Conservation (phyloP, 371 early-diverging fungal genomes). For the Haplosporangium sp. region DNA sequence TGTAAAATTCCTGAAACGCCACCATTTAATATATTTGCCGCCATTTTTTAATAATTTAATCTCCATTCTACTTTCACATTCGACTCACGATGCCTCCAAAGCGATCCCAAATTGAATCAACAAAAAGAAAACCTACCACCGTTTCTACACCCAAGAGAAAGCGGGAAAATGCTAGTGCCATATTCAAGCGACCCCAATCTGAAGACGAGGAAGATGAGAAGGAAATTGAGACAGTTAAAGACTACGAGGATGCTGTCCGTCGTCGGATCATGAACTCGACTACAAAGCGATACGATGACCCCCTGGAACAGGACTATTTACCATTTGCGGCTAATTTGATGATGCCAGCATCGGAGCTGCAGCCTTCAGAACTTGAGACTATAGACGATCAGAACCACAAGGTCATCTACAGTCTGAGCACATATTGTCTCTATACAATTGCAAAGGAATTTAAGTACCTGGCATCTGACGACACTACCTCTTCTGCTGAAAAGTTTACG, state of each 20-base stretch:
- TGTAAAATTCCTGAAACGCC: not conserved
- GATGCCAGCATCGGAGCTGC: constrained; percentile 20
- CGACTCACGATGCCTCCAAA: constrained; percentile 8
- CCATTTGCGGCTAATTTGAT: constrained; percentile 26
- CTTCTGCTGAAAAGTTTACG: not conserved
- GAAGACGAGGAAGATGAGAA: constrained; percentile 23
- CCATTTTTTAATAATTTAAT: not conserved
- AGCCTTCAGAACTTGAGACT: not conserved
- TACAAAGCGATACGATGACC: constrained; percentile 31
- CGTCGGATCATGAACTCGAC: constrained; percentile 28
- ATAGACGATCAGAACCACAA: not conserved
- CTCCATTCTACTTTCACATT: too few species aligned
- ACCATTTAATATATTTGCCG: not conserved
- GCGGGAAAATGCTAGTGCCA: not conserved
- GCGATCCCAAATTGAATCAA: not conserved
- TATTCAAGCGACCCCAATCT: not conserved
- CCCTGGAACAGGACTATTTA: constrained; percentile 25
- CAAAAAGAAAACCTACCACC: not conserved
- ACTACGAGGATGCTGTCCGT: constrained; percentile 41
- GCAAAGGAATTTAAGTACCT: constrained; percentile 32
- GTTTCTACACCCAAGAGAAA: not conserved
- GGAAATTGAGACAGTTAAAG: constrained; percentile 29
- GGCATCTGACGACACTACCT: constrained; percentile 10
- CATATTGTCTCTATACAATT: constrained; percentile 27
- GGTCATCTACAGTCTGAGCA: constrained; percentile 28